Conservation (phyloP, 306 rosid species). For the Cicer judaicum region DNA sequence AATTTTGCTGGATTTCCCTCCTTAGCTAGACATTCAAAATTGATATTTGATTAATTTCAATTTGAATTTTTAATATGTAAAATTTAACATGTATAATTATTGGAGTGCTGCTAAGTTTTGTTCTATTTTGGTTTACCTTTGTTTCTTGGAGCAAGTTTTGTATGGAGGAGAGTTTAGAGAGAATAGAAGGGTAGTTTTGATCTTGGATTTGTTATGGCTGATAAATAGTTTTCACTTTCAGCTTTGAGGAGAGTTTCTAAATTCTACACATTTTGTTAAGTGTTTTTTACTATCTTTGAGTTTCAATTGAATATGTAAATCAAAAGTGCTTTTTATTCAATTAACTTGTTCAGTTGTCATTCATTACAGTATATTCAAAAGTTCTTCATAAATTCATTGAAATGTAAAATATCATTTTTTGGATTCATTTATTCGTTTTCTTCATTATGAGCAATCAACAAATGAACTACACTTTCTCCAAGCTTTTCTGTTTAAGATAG, state of each 20-base stretch:
- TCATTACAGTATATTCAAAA: conserved; percentile 42
- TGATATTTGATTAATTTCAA: conserved; percentile 40
- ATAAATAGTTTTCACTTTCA: conserved; percentile 54
- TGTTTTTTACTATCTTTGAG: conserved; percentile 30
- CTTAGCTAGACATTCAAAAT: conserved; percentile 42
- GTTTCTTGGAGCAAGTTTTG: conserved; percentile 36
- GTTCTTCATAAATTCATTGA: conserved; percentile 47
- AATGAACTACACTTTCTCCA: conserved; percentile 45
- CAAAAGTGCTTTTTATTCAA: conserved; percentile 41
- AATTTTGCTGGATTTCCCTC: conserved; percentile 47
- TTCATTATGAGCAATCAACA: conserved; percentile 48
- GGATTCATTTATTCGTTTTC: conserved; percentile 51
- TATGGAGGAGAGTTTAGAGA: conserved; percentile 42
- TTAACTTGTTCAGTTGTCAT: conserved; percentile 49
- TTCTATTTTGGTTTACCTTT: conserved; percentile 41
- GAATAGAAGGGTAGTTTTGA: conserved; percentile 51
- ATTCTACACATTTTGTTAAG: conserved; percentile 44
- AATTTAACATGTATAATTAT: conserved; percentile 49
- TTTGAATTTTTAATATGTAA: conserved; percentile 44
- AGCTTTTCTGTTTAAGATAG: conserved; percentile 48
- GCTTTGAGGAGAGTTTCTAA: conserved; percentile 43
- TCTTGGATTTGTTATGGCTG: conserved; percentile 50
- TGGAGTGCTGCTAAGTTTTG: conserved; percentile 42
- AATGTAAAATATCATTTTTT: conserved; percentile 63
- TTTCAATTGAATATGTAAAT: conserved; percentile 47